phyloP scores from a whole-genome alignment of 2,329 filamentous ascomycete genomes.

The Hypoxylon sp. region DNA sequence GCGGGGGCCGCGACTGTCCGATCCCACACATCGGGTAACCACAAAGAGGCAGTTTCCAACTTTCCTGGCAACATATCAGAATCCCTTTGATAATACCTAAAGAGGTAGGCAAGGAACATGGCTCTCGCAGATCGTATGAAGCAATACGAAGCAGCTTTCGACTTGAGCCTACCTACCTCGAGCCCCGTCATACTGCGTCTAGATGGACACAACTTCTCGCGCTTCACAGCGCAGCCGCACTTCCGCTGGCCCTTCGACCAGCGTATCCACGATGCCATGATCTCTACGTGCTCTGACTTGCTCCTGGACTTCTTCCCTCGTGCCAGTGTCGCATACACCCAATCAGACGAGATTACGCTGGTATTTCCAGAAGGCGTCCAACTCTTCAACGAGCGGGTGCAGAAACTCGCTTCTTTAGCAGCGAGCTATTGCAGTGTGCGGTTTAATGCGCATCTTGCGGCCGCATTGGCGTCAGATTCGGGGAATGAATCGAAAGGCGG shows the following conservation, averaged over 20 bases:
- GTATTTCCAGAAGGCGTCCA: constrained; percentile 31
- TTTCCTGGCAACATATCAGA: neutral
- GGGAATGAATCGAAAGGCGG: neutral
- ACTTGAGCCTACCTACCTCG: constrained; percentile 26
- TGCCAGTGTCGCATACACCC: constrained; percentile 37
- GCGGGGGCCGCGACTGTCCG: constrained; percentile 15
- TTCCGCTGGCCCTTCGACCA: constrained; percentile 31
- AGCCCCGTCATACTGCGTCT: constrained; percentile 30
- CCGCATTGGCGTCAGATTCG: neutral
- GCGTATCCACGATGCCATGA: constrained; percentile 33
- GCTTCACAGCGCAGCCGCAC: constrained; percentile 19
- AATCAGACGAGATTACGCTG: constrained; percentile 36
- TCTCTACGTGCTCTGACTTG: constrained; percentile 29
- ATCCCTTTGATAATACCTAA: neutral
- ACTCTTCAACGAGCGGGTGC: constrained; percentile 22
- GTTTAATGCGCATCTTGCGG: constrained; percentile 33
- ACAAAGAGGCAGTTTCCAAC: neutral
- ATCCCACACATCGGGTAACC: neutral
- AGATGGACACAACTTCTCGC: constrained; percentile 34
- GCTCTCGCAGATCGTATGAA: constrained; percentile 36
- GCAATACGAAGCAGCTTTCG: constrained; percentile 31
- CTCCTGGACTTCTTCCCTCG: constrained; percentile 28
- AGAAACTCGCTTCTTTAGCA: constrained; percentile 31
- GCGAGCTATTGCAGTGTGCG: constrained; percentile 36
- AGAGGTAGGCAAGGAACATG: neutral